Evolutionary conservation across 371 early-diverging fungal genomes (phyloP), one percentile per base, ranked within the genome.

Genomic region (Dinochytrium kinnereticum): DNA sequence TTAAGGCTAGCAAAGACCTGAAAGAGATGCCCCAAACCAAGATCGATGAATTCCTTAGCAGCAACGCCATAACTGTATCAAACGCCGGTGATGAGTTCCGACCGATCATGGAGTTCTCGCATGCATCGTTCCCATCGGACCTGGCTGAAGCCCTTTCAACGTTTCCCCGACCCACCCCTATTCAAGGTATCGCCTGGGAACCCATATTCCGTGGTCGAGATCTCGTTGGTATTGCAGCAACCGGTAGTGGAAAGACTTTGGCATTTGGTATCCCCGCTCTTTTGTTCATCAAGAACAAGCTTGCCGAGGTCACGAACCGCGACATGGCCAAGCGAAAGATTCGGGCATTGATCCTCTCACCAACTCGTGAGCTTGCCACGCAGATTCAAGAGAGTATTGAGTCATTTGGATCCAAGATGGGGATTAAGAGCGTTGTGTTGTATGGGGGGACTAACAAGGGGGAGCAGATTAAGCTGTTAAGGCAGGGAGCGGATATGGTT

Each of bases 321-420:
- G 64, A 71, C 51, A 40, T 38, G 40, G 49, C 68, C 36, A 71
- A 73, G 37, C 84, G 82, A 64, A 82, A 84, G 36, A 91, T 92
- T 2, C 78, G 85, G 64, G 90, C 91, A 69, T 86, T 99, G 31
- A 94, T 98, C 13, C 83, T 99, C 26, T 93, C 95, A 0, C 96
- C 95, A 33, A 99, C 99, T 15, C 95, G 98, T 78, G 99, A 99
- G 81, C 86, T 99, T 51, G 98, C 98, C 24, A 88, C 91, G 87
- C 99, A 99, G 85, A 96, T 93, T 79, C 86, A 93, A 73, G 91
- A 91, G 76, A 78, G 79, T 34, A 61, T 89, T 36, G 84, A 78
- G 34, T 68, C 70, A 66, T 79, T 82, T 68, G 76, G 68, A 2
- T 28, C 50, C 33, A 55, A 59, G 1, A 61, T 59, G 15, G 74